A percentile compares a stretch with the other conserved stretches of the same genome.
Conservation (phyloP, 495 filamentous ascomycete species). For the Sphaerosporella brunnea region DNA sequence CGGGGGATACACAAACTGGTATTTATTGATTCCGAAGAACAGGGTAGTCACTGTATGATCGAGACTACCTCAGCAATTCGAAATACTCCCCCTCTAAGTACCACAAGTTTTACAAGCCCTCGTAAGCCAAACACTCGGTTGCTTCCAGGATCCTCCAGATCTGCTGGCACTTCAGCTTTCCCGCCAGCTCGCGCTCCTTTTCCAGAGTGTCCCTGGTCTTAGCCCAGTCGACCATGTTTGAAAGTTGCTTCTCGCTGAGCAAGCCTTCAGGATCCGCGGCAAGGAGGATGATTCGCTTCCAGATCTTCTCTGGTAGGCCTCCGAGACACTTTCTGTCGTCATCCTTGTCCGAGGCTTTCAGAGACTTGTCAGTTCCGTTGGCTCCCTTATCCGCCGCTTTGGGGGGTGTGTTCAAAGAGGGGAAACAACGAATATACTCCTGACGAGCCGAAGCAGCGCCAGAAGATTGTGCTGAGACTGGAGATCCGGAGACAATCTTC, state of each 20-base stretch:
- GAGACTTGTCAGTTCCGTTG: background rate
- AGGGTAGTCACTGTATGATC: too few species aligned
- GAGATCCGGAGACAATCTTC: background rate
- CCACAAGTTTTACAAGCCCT: conserved; percentile 6
- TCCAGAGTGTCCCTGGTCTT: conserved; percentile 20
- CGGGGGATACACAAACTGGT: too few species aligned
- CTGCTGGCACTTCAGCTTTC: conserved; percentile 16
- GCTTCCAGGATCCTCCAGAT: conserved; percentile 21
- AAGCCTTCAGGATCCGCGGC: conserved; percentile 15
- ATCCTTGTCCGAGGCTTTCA: too few species aligned
- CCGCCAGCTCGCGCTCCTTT: conserved; percentile 15
- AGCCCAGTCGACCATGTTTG: conserved; percentile 17
- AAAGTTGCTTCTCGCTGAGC: conserved; percentile 15
- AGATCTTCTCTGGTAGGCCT: conserved; percentile 12
- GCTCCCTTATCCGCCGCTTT: background rate
- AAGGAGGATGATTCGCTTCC: conserved; percentile 16
- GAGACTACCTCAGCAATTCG: too few species aligned
- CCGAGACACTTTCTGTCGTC: conserved; percentile 8
- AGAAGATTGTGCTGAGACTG: background rate
- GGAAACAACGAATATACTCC: background rate
- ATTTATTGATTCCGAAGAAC: too few species aligned
- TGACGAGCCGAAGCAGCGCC: background rate
- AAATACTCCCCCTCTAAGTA: too few species aligned
- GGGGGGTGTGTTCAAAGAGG: background rate
- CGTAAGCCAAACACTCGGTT: conserved; percentile 17